These are phyloP conservation scores for Asterella californica DNA, from an alignment of 225 moss, liverwort and hornwort genomes.

Conservation along the genomic window DNA sequence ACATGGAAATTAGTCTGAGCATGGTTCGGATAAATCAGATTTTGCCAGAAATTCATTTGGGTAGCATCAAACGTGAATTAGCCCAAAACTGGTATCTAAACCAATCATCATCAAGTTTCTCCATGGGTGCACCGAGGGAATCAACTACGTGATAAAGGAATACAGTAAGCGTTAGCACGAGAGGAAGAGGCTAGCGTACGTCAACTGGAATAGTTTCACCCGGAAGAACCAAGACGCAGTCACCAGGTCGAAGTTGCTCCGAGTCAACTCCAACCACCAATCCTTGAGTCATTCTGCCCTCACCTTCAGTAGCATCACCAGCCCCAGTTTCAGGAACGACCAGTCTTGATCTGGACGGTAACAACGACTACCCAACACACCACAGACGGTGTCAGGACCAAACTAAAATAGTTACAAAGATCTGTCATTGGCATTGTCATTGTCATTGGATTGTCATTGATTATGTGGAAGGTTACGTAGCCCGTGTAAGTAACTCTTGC, in stretches of 20 bases:
- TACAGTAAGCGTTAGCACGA: neutral
- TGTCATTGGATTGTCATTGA: too few relatives aligned
- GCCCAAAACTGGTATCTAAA: too few relatives aligned
- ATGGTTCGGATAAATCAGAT: too few relatives aligned
- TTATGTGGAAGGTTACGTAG: too few relatives aligned
- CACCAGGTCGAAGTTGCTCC: slow-evolving; percentile 74
- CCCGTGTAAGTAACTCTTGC: too few relatives aligned
- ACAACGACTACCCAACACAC: slow-evolving; percentile 45
- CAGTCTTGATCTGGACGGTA: slow-evolving; percentile 78
- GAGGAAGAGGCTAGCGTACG: slow-evolving; percentile 26
- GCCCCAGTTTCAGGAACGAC: slow-evolving; percentile 55
- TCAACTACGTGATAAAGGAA: neutral
- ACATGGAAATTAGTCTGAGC: too few relatives aligned
- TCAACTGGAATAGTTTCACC: slow-evolving; percentile 92
- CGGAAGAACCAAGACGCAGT: slow-evolving; percentile 73
- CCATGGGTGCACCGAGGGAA: neutral
- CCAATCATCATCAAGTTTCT: neutral
- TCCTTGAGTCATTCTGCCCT: slow-evolving; percentile 36
- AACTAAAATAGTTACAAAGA: neutral
- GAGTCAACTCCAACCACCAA: slow-evolving; percentile 72
- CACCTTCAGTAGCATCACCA: slow-evolving; percentile 22
- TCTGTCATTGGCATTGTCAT: too few relatives aligned
- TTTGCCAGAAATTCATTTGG: too few relatives aligned
- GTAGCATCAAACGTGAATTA: too few relatives aligned
- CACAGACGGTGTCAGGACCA: neutral